A percentile compares a stretch with the other conserved stretches of the same genome.
These are phyloP conservation scores for Cladobotryum protrusum DNA, from an alignment of 2,329 filamentous ascomycete species.

Conservation along the genomic window DNA sequence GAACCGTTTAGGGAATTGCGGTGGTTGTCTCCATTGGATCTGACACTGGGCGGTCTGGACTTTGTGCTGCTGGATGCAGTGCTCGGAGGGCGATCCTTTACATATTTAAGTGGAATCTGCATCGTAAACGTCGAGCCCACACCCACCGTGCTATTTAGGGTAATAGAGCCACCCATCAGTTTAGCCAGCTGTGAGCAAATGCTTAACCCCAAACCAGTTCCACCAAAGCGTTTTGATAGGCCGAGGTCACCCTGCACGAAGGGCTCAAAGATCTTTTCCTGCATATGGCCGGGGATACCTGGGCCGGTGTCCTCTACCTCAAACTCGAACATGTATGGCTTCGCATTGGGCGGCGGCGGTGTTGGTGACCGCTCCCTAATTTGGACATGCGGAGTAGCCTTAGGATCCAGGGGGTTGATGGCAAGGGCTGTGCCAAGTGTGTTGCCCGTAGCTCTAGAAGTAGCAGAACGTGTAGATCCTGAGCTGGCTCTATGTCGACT, in stretches of 20 bases:
- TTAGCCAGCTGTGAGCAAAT: conserved; percentile 83
- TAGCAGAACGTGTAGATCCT: conserved; percentile 44
- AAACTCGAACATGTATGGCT: conserved; percentile 73
- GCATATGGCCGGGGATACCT: conserved; percentile 72
- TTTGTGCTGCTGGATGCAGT: conserved; percentile 49
- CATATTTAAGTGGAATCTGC: conserved; percentile 72
- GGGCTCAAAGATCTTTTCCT: conserved; percentile 82
- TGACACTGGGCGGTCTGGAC: conserved; percentile 44
- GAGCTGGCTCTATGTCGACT: conserved; percentile 43
- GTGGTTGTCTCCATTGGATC: conserved; percentile 31
- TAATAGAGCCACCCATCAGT: conserved; percentile 75
- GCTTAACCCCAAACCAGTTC: conserved; percentile 79
- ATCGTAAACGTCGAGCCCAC: conserved; percentile 77
- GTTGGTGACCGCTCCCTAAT: conserved; percentile 52
- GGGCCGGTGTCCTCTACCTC: conserved; percentile 85
- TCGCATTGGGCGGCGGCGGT: conserved; percentile 55
- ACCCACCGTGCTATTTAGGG: conserved; percentile 63
- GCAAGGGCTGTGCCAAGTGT: conserved; percentile 47
- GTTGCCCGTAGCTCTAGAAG: conserved; percentile 34
- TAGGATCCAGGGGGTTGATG: conserved; percentile 58
- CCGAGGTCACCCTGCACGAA: conserved; percentile 91
- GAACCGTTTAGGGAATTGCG: conserved; percentile 23
- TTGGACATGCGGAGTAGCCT: conserved; percentile 40
- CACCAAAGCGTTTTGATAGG: conserved; percentile 82
- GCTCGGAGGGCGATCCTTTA: conserved; percentile 53